These are phyloP conservation scores for Colletotrichum truncatum DNA, from an alignment of 2,329 filamentous ascomycete species.

Conservation along the genomic window DNA sequence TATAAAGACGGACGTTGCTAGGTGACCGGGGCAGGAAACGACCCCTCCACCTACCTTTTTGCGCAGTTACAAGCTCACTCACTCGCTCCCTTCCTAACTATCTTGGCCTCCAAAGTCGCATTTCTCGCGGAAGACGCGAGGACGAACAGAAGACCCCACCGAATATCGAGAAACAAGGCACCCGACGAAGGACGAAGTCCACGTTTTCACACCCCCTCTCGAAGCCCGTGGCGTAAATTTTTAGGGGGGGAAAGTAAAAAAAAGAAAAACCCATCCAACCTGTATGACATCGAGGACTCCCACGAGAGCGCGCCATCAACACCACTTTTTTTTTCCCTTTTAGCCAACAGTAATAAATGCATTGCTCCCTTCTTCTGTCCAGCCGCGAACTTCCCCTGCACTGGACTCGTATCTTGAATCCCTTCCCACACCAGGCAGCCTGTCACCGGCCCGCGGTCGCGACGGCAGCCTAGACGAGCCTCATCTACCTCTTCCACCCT, in stretches of 20 bases:
- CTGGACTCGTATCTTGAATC: neutral
- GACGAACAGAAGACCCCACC: neutral
- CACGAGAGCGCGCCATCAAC: neutral
- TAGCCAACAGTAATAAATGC: constrained; percentile 22
- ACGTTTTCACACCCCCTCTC: constrained; percentile 7
- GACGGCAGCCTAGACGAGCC: constrained; percentile 27
- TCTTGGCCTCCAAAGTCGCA: neutral
- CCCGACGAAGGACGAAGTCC: neutral
- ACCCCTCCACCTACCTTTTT: constrained; percentile 10
- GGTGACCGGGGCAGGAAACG: constrained; percentile 22
- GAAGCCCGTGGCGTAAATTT: constrained; percentile 17
- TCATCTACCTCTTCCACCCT: constrained; percentile 1
- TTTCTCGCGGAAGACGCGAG: constrained; percentile 7
- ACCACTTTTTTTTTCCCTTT: neutral
- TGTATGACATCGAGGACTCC: neutral
- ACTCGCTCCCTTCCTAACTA: neutral
- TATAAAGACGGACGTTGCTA: constrained; percentile 28
- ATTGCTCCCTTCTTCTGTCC: constrained; percentile 7
- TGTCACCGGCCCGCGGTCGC: constrained; percentile 15
- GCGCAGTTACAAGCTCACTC: neutral
- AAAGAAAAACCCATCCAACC: constrained; percentile 4
- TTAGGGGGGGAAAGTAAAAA: no score
- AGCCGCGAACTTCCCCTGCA: neutral
- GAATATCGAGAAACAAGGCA: constrained; percentile 13
- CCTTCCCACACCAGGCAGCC: neutral